A percentile compares a stretch with the other conserved stretches of the same genome.
These are phyloP conservation scores for Pistacia integerrima DNA, from an alignment of 345 rosid species.

Conservation along the genomic window DNA sequence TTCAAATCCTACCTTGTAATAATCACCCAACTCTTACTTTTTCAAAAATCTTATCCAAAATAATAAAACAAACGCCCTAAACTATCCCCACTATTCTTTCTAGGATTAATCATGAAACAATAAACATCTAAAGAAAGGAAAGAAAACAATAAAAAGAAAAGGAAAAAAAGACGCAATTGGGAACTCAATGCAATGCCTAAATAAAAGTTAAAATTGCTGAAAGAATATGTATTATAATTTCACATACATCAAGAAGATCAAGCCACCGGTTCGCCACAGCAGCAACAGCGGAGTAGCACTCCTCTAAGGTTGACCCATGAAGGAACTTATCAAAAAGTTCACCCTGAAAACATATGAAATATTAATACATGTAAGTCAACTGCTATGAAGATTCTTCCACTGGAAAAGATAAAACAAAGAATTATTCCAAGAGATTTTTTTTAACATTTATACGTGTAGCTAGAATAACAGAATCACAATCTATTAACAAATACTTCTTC, in stretches of 20 bases:
- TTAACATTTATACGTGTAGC: not conserved
- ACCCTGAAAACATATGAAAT: conserved; percentile 51
- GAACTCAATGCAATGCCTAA: not conserved
- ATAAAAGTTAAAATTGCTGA: not conserved
- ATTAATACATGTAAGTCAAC: conserved; percentile 13
- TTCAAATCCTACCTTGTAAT: no score
- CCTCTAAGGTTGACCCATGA: conserved; percentile 81
- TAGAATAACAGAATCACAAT: not conserved
- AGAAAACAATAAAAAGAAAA: not conserved
- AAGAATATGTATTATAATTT: conserved; percentile 3
- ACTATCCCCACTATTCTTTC: conserved; percentile 3
- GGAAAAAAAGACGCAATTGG: not conserved
- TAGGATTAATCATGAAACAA: conserved; percentile 7
- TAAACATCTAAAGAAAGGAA: not conserved
- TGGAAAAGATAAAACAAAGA: not conserved
- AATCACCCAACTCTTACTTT: no score
- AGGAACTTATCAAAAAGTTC: conserved; percentile 97
- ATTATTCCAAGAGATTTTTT: not conserved
- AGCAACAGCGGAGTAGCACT: conserved; percentile 94
- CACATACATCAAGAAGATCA: conserved; percentile 89
- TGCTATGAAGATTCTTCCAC: not conserved
- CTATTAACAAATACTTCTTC: not conserved
- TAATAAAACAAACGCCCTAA: no score
- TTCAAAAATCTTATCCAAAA: no score
- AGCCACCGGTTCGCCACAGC: conserved; percentile 97